phyloP scores from a whole-genome alignment of 305 asterid species.

The Plantago lanceolata region DNA sequence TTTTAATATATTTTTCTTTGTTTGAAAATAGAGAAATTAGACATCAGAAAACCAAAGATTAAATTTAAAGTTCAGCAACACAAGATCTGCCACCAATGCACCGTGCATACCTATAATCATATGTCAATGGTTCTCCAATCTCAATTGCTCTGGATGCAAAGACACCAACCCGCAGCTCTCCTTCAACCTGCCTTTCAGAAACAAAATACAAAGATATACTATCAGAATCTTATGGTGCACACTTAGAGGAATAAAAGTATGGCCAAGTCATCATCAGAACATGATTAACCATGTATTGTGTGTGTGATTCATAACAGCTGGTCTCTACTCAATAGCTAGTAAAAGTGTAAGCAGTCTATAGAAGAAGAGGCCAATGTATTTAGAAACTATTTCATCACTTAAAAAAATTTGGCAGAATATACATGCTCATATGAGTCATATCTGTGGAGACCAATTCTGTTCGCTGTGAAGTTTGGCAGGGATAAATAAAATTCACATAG shows the following conservation, averaged over 20 bases:
- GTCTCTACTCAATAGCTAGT: slow-evolving; percentile 3
- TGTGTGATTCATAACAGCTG: slow-evolving; percentile 7
- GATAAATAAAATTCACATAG: too few relatives aligned
- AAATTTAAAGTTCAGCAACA: background rate
- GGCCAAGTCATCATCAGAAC: background rate
- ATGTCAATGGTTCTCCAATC: slow-evolving; percentile 83
- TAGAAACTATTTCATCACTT: background rate
- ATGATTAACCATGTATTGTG: slow-evolving; percentile 1
- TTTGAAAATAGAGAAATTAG: too few relatives aligned
- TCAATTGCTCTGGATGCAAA: slow-evolving; percentile 71
- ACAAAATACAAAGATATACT: slow-evolving; percentile 18
- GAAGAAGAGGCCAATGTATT: background rate
- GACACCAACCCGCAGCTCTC: slow-evolving; percentile 85
- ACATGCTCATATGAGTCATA: too few relatives aligned
- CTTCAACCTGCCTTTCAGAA: slow-evolving; percentile 76
- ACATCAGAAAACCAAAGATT: background rate
- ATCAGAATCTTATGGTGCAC: slow-evolving; percentile 15
- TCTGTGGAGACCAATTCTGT: too few relatives aligned
- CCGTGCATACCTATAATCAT: slow-evolving; percentile 69
- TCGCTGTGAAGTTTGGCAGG: too few relatives aligned
- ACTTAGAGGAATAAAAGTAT: slow-evolving; percentile 10
- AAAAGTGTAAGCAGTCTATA: slow-evolving; percentile 4
- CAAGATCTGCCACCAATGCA: slow-evolving; percentile 12
- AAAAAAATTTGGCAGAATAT: too few relatives aligned
- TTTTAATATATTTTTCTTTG: too few relatives aligned